Conservation (phyloP, 306 rosid species). For the Dalbergia cochinchinensis region DNA sequence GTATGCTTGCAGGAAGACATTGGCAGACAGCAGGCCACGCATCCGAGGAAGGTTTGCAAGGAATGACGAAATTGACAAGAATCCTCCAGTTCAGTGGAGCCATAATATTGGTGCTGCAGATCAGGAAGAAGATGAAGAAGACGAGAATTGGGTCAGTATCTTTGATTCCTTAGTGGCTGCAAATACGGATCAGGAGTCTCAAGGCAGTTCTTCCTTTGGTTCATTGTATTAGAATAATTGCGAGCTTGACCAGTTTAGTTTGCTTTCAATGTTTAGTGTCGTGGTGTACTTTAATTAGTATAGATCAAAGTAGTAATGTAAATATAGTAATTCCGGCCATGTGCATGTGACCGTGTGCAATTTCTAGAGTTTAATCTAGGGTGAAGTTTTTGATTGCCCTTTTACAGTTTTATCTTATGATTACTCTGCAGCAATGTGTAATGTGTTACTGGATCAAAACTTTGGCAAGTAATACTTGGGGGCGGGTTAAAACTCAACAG, state of each 20-base stretch:
- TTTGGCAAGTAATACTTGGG: conserved; percentile 30
- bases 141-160: conserved; percentile 74
- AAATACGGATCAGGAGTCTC: conserved; percentile 58
- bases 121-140: conserved; percentile 66
- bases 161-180: conserved; percentile 73
- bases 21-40: conserved; percentile 93
- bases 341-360: conserved; percentile 35
- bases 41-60: conserved; percentile 89
- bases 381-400: conserved; percentile 57
- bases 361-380: conserved; percentile 45
- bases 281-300: conserved; percentile 31
- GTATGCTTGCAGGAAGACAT: conserved; percentile 97
- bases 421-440: conserved; percentile 38
- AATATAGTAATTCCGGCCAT: conserved; percentile 47
- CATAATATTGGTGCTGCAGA: conserved; percentile 57
- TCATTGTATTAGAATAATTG: conserved; percentile 40
- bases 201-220: conserved; percentile 40
- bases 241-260: neutral
- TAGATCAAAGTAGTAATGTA: conserved; percentile 51
- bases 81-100: conserved; percentile 59
- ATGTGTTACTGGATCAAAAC: conserved; percentile 34
- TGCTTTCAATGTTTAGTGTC: conserved; percentile 33
- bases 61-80: conserved; percentile 71
- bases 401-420: neutral
- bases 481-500: conserved; percentile 6